These are phyloP conservation scores for Suillus variegatus DNA, from an alignment of 768 basidiomycete species.

Conservation along the genomic window DNA sequence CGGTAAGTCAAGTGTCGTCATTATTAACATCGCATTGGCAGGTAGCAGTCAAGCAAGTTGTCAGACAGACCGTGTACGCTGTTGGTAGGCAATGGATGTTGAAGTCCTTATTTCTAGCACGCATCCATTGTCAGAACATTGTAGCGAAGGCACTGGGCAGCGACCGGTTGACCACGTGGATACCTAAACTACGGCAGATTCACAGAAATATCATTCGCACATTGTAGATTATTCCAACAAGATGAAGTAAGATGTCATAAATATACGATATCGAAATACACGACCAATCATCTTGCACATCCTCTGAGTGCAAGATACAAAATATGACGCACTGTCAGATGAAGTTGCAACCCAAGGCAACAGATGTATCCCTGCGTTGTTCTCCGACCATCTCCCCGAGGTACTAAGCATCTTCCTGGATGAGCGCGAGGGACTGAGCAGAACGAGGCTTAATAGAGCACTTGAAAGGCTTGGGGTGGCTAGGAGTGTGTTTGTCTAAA, in stretches of 20 bases:
- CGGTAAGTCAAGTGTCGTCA: neutral
- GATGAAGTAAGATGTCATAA: slow-evolving; percentile 1
- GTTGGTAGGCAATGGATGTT: neutral
- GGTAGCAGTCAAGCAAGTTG: neutral
- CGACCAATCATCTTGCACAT: neutral
- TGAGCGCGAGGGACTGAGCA: slow-evolving; percentile 46
- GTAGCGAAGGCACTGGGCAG: neutral
- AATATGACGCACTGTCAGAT: neutral
- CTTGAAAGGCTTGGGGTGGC: slow-evolving; percentile 34
- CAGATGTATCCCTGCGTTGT: neutral
- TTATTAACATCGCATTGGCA: neutral
- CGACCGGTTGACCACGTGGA: too few relatives aligned
- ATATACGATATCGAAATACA: neutral
- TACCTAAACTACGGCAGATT: neutral
- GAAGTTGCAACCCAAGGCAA: neutral
- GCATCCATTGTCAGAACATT: neutral
- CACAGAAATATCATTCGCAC: neutral
- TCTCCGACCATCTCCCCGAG: neutral
- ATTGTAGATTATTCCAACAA: slow-evolving; percentile 3
- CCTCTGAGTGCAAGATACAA: neutral
- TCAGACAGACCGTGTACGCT: neutral
- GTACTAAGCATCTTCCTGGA: slow-evolving; percentile 39
- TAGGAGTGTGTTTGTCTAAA: neutral
- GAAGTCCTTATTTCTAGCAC: neutral
- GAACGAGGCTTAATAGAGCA: slow-evolving; percentile 56